Evolutionary conservation across 176 grass and related monocot species (phyloP), one percentile per base, ranked within the genome.

Genomic region (Triticum dicoccoides): DNA sequence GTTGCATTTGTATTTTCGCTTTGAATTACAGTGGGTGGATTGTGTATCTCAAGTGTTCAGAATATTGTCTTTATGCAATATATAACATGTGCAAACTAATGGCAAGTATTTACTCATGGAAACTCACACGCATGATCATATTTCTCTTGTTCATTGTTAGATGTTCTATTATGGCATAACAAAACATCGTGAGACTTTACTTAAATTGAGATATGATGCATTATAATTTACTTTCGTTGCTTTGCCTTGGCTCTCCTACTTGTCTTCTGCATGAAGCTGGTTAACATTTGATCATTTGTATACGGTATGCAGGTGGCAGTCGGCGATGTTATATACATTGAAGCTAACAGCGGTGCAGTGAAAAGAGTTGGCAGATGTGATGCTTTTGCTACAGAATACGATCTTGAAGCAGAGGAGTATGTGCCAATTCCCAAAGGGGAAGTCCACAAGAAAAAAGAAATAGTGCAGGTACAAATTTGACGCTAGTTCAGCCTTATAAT

Each of bases 321-420:
- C 52, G 97, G 94, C 24, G 97, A 99, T 91, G 97, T 99, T 85
- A 99, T 99, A 88, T 99, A 99, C 80, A 94, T 99, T 1, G 97
- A 99, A 94, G 79, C 92, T 80, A 99, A 94, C 88, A 99, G 97
- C 70, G 92, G 94, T 80, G 97, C 97, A 42, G 97, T 99, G 81
- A 99, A 96, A 85, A 96, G 97, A 94, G 97, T 99, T 8, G 97
- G 97, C 85, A 92, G 97, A 91, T 99, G 97, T 88, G 97, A 96
- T 96, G 83, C 97, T 89, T 99, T 96, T 87, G 97, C 94, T 82
- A 99, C 97, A 72, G 94, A 99, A 89, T 99, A 87, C 23, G 97
- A 99, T 91, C 94, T 99, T 80, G 97, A 99, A 87, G 97, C 97
- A 41, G 94, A 99, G 71, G 97, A 99, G 80, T 99, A 99, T 90